Evolutionary conservation across 805 yeast species (phyloP), one percentile per base, ranked within the genome.

Genomic region (Danielia oregonensis): DNA sequence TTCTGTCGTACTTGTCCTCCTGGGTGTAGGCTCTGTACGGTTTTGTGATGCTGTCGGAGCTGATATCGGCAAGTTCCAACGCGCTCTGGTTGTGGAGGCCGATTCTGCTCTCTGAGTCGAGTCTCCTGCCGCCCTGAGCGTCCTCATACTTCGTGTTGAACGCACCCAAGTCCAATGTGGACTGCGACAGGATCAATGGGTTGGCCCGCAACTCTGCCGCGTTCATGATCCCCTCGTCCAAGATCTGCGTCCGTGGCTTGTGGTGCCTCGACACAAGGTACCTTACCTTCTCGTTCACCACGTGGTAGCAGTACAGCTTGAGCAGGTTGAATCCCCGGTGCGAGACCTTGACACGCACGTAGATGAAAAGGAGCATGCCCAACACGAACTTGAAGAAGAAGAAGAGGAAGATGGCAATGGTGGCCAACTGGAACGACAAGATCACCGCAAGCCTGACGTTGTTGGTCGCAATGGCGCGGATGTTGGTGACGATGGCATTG

Each of bases 401-500:
- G 35, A 83, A 58, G 9, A 78, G 62, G 89, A 93, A 87, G 46
- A 87, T 72, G 11, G 74, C 54, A 48, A 87, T 76, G 2, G 95
- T 83, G 37, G 83, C 69, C 25, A 82, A 66, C 91, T 86, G 86
- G 44, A 83, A 71, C 17, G 86, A 75, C 17, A 87, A 55, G 16
- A 86, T 72, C n/a, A 86, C 61, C 2, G 94, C 86, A 50, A 84
- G 82, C 28, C 70, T 63, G 42, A 74, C 60, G 51, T 83, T 79
- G 10, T 76, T 66, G 11, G 64, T 55, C n/a, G 91, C 86, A 11
- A 85, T 74, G 3, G 57, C 44, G 42, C 66, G 63, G 30, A 86
- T 71, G 28, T 79, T 76, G 6, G 54, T 44, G 24, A 72, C 44
- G 26, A 68, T 62, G 38, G 71, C 68, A 34, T 70, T 65, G 42